Evolutionary conservation across 495 filamentous ascomycete genomes (phyloP).

Genomic region (Trichocladium antarcticum): DNA sequence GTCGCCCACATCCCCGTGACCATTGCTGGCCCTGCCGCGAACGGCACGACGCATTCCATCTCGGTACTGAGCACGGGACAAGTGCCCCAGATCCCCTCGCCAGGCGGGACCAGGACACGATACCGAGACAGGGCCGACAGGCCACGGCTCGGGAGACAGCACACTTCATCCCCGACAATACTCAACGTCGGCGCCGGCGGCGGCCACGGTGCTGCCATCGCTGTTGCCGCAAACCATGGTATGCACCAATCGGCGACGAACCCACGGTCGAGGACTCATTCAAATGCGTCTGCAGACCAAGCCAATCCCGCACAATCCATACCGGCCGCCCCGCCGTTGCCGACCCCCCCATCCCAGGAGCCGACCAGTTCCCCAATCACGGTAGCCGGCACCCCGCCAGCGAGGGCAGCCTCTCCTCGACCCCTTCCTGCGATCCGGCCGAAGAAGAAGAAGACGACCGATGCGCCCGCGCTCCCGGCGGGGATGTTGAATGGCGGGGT

Average conservation of each 20-base stretch:
- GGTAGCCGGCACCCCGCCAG: slow-evolving; percentile 45
- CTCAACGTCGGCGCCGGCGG: slow-evolving; percentile 28
- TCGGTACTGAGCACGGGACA: slow-evolving; percentile 70
- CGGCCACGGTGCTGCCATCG: slow-evolving; percentile 14
- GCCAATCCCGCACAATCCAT: slow-evolving; percentile 22
- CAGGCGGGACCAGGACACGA: slow-evolving; percentile 53
- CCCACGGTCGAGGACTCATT: slow-evolving; percentile 41
- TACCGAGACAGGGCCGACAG: slow-evolving; percentile 37
- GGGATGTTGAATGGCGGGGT: slow-evolving; percentile 74
- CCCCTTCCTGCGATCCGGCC: slow-evolving; percentile 27
- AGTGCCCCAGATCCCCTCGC: slow-evolving; percentile 72
- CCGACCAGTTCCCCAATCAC: slow-evolving; percentile 2
- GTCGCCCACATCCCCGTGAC: slow-evolving; percentile 34
- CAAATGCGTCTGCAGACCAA: slow-evolving; percentile 41
- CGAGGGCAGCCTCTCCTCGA: slow-evolving; percentile 50
- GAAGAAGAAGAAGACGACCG: slow-evolving; percentile 46
- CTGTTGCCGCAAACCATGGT: slow-evolving; percentile 20
- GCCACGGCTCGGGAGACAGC: slow-evolving; percentile 54
- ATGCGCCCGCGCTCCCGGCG: slow-evolving; percentile 43
- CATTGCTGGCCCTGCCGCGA: slow-evolving; percentile 19
- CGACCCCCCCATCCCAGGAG: slow-evolving; percentile 46
- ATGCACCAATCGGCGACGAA: slow-evolving; percentile 24
- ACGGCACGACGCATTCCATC: slow-evolving; percentile 47
- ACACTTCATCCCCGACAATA: slow-evolving; percentile 73
- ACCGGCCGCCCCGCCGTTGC: slow-evolving; percentile 42